phyloP scores from a whole-genome alignment of 2,329 filamentous ascomycete species.

The Meredithiella fracta region DNA sequence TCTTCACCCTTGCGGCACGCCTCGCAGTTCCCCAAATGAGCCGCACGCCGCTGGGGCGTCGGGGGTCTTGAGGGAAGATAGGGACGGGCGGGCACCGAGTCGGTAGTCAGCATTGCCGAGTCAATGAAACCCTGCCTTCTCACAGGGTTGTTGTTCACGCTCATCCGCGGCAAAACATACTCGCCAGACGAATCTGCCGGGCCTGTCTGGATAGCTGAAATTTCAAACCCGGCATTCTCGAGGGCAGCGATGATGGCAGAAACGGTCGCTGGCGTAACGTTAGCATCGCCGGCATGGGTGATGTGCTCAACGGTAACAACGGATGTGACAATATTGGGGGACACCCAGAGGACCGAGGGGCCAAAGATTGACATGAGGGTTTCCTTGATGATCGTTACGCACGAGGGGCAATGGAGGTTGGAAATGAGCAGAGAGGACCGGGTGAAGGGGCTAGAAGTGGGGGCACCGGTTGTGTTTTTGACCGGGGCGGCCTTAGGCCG shows the following conservation, averaged over 20 bases:
- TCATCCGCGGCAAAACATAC: slow-evolving; percentile 15
- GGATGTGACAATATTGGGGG: slow-evolving; percentile 55
- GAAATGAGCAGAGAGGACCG: slow-evolving; percentile 35
- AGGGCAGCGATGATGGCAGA: slow-evolving; percentile 31
- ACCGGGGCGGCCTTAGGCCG: neutral
- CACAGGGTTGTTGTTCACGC: neutral
- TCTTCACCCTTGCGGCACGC: slow-evolving; percentile 19
- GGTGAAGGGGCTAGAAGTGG: slow-evolving; percentile 1
- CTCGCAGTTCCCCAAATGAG: slow-evolving; percentile 25
- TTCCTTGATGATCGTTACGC: slow-evolving; percentile 48
- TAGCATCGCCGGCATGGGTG: slow-evolving; percentile 21
- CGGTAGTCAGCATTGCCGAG: neutral
- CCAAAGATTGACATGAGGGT: slow-evolving; percentile 33
- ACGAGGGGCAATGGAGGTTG: slow-evolving; percentile 67
- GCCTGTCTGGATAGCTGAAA: slow-evolving; percentile 23
- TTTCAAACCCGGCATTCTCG: slow-evolving; percentile 41
- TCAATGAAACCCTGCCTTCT: neutral
- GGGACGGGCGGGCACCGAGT: neutral
- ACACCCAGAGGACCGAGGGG: slow-evolving; percentile 39
- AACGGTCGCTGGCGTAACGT: slow-evolving; percentile 22
- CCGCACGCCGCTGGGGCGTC: slow-evolving; percentile 10
- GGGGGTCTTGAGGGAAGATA: slow-evolving; percentile 13
- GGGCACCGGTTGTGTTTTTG: neutral
- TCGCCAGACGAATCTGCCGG: slow-evolving; percentile 19
- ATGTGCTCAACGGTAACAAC: slow-evolving; percentile 45